A percentile compares a stretch with the other conserved stretches of the same genome.
These are phyloP conservation scores for Penstemon davidsonii DNA, from an alignment of 257 asterid genomes.

Conservation along the genomic window DNA sequence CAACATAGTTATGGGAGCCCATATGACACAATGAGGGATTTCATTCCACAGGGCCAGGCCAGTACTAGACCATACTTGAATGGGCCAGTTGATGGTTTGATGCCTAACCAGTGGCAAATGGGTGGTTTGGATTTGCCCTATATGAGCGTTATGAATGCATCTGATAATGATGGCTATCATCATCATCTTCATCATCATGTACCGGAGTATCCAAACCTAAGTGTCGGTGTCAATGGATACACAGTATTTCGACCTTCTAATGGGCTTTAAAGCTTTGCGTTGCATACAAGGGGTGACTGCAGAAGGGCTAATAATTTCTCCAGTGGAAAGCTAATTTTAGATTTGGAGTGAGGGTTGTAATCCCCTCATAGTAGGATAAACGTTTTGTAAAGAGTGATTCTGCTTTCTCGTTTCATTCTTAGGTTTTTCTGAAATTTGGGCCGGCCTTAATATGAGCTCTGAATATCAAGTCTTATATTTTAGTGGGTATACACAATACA, in stretches of 20 bases:
- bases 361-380: background rate
- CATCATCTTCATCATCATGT: slow-evolving; percentile 22
- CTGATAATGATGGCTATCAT: slow-evolving; percentile 36
- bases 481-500: too few relatives aligned
- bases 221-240: slow-evolving; percentile 41
- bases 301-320: too few relatives aligned
- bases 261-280: slow-evolving; percentile 37
- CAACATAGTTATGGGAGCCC: slow-evolving; percentile 48
- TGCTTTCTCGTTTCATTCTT: slow-evolving; percentile 15
- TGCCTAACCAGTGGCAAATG: slow-evolving; percentile 74
- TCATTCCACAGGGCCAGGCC: slow-evolving; percentile 40
- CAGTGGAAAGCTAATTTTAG: too few relatives aligned
- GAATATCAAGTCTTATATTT: too few relatives aligned
- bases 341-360: too few relatives aligned
- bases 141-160: slow-evolving; percentile 36
- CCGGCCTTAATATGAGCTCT: too few relatives aligned
- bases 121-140: slow-evolving; percentile 49
- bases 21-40: slow-evolving; percentile 50
- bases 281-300: too few relatives aligned
- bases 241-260: slow-evolving; percentile 47
- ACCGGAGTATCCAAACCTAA: slow-evolving; percentile 38
- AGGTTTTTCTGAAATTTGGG: slow-evolving; percentile 9
- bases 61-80: slow-evolving; percentile 41
- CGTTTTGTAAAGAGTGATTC: slow-evolving; percentile 40
- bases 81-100: slow-evolving; percentile 58